These are phyloP conservation scores for Durusdinium trenchii DNA, from an alignment of 73 alveolate species.

Conservation along the genomic window DNA sequence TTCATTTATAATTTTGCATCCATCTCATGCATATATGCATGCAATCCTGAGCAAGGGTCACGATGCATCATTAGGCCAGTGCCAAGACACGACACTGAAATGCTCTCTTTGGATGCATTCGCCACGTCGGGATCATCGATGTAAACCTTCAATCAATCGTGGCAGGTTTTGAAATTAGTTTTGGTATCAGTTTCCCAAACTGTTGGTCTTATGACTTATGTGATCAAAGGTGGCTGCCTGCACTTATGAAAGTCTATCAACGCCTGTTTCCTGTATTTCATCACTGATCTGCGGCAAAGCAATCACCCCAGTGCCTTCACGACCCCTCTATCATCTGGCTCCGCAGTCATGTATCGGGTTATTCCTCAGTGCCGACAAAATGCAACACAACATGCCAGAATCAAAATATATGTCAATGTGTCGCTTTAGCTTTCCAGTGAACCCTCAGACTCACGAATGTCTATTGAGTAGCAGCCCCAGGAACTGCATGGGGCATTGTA, in stretches of 20 bases:
- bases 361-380: too few relatives aligned
- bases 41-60: too few relatives aligned
- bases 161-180: not conserved
- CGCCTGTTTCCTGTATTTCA: not conserved
- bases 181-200: not conserved
- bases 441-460: too few relatives aligned
- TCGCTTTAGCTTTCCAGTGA: too few relatives aligned
- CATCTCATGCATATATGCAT: too few relatives aligned
- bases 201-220: not conserved
- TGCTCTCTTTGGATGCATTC: slow-evolving; percentile 58
- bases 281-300: not conserved
- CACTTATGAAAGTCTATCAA: not conserved
- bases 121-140: slow-evolving; percentile 92
- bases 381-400: too few relatives aligned
- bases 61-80: not conserved
- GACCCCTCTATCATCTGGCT: slow-evolving; percentile 74
- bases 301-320: slow-evolving; percentile 50
- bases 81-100: slow-evolving; percentile 33
- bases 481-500: too few relatives aligned
- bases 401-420: too few relatives aligned
- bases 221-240: too few relatives aligned
- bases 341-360: slow-evolving; percentile 85
- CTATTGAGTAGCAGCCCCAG: too few relatives aligned
- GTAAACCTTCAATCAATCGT: too few relatives aligned
- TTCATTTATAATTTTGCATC: too few relatives aligned